Evolutionary conservation across 2,329 filamentous ascomycete genomes (phyloP), one percentile per base, ranked within the genome.

Genomic region (Claviceps arundinis): DNA sequence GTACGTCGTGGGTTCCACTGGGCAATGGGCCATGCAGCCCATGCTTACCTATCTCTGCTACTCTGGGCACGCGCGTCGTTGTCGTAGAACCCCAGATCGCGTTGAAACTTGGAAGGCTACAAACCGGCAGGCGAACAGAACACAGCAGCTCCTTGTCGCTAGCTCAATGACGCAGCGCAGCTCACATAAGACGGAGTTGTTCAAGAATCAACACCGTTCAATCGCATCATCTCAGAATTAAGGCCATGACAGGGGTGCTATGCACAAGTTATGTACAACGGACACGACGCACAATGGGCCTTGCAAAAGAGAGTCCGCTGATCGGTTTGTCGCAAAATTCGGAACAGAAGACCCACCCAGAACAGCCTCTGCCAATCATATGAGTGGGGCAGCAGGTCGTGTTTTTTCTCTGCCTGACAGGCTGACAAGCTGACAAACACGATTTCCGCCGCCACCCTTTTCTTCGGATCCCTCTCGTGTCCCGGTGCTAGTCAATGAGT

Each of bases 1-100:
- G n/a, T n/a, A 40, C 54, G 50, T 41, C 52, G 50, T 14, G 46
- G 52, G 53, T 9, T 45, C 53, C 51, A 52, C 50, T 8, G 30
- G 30, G 30, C 30, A 34, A 34, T 34, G 30, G 30, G 34, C 48
- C 50, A 24, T 19, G 19, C 19, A 19, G 19, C 19, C 19, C 19
- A 19, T 26, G 30, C 47, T 52, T 45, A 52, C 46, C 46, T 45
- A 52, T 49, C 46, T 45, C 19, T 19, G 19, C 19, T 2, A 19
- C 19, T 19, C 17, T 37, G 13, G 14, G 22, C 34, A 38, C 14
- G 14, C 38, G 41, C 19, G 41, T 16, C 9, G 24, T 17, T 37
- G 34, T 30, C 46, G 40, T 41, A 24, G 48, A 47, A 47, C n/a
- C 30, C 45, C 45, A 47, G 45, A 47, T 6, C n/a, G 30, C 8